Evolutionary conservation across 805 yeast species (phyloP).

Genomic region (Suhomyces vadensis): DNA sequence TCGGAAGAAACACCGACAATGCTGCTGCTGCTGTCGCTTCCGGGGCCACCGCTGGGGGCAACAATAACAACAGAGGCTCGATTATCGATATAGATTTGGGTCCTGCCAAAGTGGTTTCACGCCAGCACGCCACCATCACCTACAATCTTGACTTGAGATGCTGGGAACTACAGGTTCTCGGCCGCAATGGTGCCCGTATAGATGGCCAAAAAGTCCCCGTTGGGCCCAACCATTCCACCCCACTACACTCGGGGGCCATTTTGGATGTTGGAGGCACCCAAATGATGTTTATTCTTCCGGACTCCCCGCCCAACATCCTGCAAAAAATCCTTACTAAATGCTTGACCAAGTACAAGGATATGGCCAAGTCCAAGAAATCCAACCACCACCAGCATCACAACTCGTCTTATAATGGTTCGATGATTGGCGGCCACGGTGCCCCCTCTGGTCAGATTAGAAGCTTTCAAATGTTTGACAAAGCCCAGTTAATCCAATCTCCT

Average conservation of each 20-base stretch:
- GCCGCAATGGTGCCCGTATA: constrained; percentile 92
- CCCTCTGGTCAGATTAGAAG: constrained; percentile 33
- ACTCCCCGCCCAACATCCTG: constrained; percentile 71
- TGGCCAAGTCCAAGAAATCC: constrained; percentile 22
- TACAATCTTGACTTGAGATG: constrained; percentile 72
- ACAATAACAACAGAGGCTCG: no score
- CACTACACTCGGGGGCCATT: constrained; percentile 82
- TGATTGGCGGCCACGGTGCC: constrained; percentile 1
- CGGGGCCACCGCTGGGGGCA: constrained; percentile 6
- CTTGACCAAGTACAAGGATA: constrained; percentile 30
- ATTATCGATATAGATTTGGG: constrained; percentile 84
- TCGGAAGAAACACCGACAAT: constrained; percentile 79
- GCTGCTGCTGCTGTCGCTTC: constrained; percentile 17
- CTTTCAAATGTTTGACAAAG: constrained; percentile 56
- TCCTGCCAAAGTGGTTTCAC: constrained; percentile 94
- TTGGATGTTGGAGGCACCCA: constrained; percentile 96
- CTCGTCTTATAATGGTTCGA: background rate
- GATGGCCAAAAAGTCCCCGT: constrained; percentile 64
- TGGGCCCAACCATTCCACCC: constrained; percentile 51
- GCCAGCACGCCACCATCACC: constrained; percentile 83
- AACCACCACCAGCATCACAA: background rate
- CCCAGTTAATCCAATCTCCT: constrained; percentile 39
- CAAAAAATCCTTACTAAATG: constrained; percentile 44
- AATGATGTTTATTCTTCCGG: constrained; percentile 98
- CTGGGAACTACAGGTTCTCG: constrained; percentile 84